Evolutionary conservation across 202 grass and related monocot species (phyloP).

Genomic region (Bolboschoenoplectus hybrid): DNA sequence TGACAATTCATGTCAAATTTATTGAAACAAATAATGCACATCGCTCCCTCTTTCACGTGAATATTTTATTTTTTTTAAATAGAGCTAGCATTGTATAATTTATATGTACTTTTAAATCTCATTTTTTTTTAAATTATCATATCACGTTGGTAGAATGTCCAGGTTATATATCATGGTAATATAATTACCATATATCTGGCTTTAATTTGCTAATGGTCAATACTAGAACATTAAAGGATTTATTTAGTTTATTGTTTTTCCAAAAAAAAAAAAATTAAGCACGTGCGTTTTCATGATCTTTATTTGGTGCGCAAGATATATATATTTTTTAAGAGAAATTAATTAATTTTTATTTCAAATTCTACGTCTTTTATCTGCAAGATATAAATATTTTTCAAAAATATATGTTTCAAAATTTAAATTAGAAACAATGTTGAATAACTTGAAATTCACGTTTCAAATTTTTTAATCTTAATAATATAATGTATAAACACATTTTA

Average conservation of each 20-base stretch:
- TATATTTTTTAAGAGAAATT: neutral
- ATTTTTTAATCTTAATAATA: too few species aligned
- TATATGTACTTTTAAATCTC: neutral
- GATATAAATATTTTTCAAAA: too few species aligned
- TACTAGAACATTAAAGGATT: neutral
- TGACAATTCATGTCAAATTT: constrained; percentile 10
- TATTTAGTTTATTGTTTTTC: neutral
- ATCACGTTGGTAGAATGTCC: neutral
- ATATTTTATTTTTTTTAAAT: neutral
- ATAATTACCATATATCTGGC: too few species aligned
- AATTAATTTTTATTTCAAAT: too few species aligned
- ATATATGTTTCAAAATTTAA: too few species aligned
- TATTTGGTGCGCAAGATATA: neutral
- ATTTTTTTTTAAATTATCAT: neutral
- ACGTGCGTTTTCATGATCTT: neutral
- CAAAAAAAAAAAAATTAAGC: neutral
- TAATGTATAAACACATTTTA: too few species aligned
- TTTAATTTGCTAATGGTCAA: neutral
- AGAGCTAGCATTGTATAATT: too few species aligned
- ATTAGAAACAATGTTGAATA: too few species aligned
- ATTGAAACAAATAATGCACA: neutral
- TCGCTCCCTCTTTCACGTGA: constrained; percentile 2
- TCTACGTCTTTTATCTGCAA: too few species aligned
- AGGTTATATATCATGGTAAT: too few species aligned
- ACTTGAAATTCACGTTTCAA: too few species aligned